A percentile compares a stretch with the other conserved stretches of the same genome.
These are phyloP conservation scores for Thinopyrum elongatum DNA, from an alignment of 176 grass and related monocot genomes.

Conservation along the genomic window DNA sequence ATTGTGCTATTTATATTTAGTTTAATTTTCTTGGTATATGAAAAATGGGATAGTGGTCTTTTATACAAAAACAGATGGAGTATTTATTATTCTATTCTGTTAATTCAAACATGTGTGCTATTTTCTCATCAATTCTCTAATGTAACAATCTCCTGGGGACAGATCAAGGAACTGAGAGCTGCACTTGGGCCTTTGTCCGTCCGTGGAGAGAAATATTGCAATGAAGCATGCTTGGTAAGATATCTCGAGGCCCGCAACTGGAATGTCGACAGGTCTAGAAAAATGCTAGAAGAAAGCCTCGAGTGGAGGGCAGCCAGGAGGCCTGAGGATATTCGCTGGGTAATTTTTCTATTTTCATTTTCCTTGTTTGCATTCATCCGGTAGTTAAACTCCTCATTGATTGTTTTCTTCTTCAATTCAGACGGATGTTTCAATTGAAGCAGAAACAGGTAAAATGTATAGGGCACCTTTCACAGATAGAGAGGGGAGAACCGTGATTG, in stretches of 20 bases:
- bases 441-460: constrained; percentile 85
- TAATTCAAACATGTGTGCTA: background rate
- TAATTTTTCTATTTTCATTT: constrained; percentile 7
- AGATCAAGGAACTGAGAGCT: constrained; percentile 70
- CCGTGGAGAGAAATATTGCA: constrained; percentile 44
- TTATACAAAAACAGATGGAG: no score
- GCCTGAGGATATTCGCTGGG: constrained; percentile 82
- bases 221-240: constrained; percentile 59
- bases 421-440: constrained; percentile 64
- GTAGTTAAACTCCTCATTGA: background rate
- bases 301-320: constrained; percentile 74
- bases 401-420: constrained; percentile 27
- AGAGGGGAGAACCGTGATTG: constrained; percentile 62
- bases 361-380: background rate
- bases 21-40: no score
- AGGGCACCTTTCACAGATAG: constrained; percentile 70
- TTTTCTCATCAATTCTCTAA: background rate
- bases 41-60: no score
- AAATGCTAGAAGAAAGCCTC: constrained; percentile 86
- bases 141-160: constrained; percentile 1
- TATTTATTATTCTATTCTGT: background rate
- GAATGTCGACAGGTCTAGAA: constrained; percentile 69
- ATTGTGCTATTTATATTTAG: no score
- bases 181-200: constrained; percentile 58
- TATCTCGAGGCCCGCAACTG: constrained; percentile 76